A percentile compares a stretch with the other conserved stretches of the same genome.
These are phyloP conservation scores for Bolboschoenus planiculmis DNA, from an alignment of 176 grass and related monocot genomes.

Conservation along the genomic window DNA sequence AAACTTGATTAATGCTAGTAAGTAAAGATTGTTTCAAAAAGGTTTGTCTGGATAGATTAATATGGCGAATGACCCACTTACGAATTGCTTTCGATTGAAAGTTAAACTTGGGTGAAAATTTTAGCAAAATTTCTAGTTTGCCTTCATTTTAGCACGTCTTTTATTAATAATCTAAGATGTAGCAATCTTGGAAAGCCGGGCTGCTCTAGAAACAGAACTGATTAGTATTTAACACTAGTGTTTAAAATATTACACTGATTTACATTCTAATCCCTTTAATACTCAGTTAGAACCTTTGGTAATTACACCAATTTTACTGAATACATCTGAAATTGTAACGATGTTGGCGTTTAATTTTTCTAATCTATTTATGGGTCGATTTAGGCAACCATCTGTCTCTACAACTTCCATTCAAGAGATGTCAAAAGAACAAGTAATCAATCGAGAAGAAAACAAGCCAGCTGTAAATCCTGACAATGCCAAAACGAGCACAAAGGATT, in stretches of 20 bases:
- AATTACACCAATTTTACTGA: neutral
- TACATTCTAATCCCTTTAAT: neutral
- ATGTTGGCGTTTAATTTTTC: neutral
- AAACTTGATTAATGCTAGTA: neutral
- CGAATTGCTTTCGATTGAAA: neutral
- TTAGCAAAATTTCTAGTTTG: neutral
- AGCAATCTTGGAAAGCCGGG: too few species aligned
- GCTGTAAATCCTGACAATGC: constrained; percentile 42
- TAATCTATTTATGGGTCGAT: neutral
- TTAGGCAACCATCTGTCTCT: neutral
- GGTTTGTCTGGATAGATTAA: neutral
- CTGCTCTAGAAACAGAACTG: neutral
- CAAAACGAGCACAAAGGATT: neutral
- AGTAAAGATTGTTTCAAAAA: neutral
- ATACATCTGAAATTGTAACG: neutral
- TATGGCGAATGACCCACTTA: neutral
- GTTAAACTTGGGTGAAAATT: neutral
- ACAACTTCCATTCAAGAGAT: neutral
- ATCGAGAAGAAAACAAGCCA: constrained; percentile 17
- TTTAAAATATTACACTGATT: neutral
- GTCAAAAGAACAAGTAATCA: neutral
- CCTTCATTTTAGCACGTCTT: neutral
- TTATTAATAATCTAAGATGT: neutral
- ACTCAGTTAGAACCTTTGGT: neutral
- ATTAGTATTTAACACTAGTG: neutral